These are phyloP conservation scores for Ogataea saltuana DNA, from an alignment of 805 yeast genomes.

Conservation along the genomic window DNA sequence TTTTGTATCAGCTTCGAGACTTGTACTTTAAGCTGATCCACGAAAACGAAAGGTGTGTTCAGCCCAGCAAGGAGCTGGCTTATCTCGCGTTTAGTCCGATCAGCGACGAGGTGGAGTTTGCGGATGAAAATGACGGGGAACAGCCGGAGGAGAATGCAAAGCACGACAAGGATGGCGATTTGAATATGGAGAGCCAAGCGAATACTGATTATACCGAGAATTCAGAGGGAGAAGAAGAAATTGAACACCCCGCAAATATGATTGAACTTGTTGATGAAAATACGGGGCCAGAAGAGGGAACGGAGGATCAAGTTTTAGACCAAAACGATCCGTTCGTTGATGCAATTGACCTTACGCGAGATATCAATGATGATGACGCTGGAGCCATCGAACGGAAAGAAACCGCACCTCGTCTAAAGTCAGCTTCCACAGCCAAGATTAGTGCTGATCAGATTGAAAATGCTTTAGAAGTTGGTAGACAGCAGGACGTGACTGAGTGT, in stretches of 20 bases:
- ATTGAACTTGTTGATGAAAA: background rate
- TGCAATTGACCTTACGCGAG: conserved; percentile 2
- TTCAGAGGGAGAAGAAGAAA: background rate
- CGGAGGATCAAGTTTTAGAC: background rate
- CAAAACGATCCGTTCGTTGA: conserved; percentile 2
- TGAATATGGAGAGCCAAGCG: conserved; percentile 2
- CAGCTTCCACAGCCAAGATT: conserved; percentile 39
- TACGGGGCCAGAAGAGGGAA: background rate
- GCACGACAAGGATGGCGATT: conserved; percentile 3
- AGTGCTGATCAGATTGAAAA: conserved; percentile 68
- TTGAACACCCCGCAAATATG: background rate
- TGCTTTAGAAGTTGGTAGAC: conserved; percentile 80
- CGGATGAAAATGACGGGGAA: conserved; percentile 24
- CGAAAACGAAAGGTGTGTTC: conserved; percentile 61
- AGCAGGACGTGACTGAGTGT: conserved; percentile 97
- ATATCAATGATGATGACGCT: background rate
- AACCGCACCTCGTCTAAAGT: conserved; percentile 33
- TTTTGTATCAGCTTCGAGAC: conserved; percentile 68
- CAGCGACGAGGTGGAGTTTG: conserved; percentile 64
- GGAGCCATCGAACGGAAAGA: background rate
- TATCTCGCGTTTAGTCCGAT: conserved; percentile 82
- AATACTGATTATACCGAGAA: background rate
- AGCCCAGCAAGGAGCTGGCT: conserved; percentile 82
- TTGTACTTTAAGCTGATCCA: conserved; percentile 71
- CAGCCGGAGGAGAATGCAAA: conserved; percentile 3